Base-by-base conservation (phyloP, 2,329 filamentous ascomycete species). In the Hypoxylon sp. region DNA sequence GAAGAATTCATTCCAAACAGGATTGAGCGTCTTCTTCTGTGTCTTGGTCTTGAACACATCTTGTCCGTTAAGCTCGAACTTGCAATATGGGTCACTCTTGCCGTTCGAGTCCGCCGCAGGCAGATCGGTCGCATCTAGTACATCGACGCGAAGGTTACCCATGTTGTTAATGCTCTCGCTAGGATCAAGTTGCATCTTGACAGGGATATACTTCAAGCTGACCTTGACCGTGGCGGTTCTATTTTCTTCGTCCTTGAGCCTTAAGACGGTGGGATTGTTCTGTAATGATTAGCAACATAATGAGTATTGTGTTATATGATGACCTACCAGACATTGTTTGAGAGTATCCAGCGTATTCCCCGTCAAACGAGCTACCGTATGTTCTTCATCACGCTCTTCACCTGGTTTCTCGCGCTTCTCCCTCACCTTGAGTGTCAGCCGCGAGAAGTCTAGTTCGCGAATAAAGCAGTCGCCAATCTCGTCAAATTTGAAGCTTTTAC, bases 161-260 rank as follows among this genome's bases (percentile, higher is more conserved):
- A 97, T 97, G 81, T 99, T 99, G 88, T 98, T 98, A 85, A 99
- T 97, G 77, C 94, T 98, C 81, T 99, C 96, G 75, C 91, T 94
- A 0, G 96, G 92, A 76, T 99, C 94, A 53, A 99, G 91, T 63
- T 90, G 85, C 96, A 99, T 99, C 83, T 93, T 90, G 67, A 98
- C 90, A 0, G 96, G 96, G 24, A 99, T 90, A 78, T 97, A 99
- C 81, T 97, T 97, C 76, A 98, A 87, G 82, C 92, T 97, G 77
- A 99, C 92, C 73, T 91, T 97, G 78, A 99, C 87, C 77, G 90
- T 94, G 83, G 89, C 94, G 26, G 90, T 81, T 65, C 87, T 87
- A 56, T 94, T 94, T 46, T 95, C 88, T 17, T 92, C 90, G 67
- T 93, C 92, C 79, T 90, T 94, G 65, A 99, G 85, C 60, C 89